Conservation (phyloP, 148 eudicot genomes). For the Suaeda aralocaspica region DNA sequence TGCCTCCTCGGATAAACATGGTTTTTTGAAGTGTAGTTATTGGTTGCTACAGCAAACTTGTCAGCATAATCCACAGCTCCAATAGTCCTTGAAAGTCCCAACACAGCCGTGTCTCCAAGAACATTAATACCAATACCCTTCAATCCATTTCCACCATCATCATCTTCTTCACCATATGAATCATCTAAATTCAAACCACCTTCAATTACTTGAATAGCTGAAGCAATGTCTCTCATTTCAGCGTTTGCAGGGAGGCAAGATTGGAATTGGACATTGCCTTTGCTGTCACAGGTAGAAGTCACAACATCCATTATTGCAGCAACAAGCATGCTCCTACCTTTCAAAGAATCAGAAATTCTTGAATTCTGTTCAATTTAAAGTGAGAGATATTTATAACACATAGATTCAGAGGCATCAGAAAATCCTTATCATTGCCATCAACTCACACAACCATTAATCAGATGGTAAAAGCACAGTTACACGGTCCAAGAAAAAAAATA, state of each 20-base stretch:
- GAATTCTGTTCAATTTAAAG: conserved; percentile 73
- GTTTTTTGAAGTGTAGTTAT: conserved; percentile 28
- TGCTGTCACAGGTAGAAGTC: conserved; percentile 75
- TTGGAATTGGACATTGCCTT: conserved; percentile 45
- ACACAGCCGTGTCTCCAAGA: conserved; percentile 86
- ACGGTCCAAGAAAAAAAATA: background rate
- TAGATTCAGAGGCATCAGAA: conserved; percentile 17
- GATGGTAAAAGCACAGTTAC: background rate
- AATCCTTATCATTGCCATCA: background rate
- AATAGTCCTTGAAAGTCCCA: conserved; percentile 66
- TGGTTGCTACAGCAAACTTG: conserved; percentile 23
- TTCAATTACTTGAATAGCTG: conserved; percentile 89
- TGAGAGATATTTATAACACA: conserved; percentile 27
- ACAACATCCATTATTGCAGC: conserved; percentile 98
- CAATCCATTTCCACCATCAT: conserved; percentile 67
- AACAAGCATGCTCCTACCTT: conserved; percentile 99
- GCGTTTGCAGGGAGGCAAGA: conserved; percentile 76
- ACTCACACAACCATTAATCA: background rate
- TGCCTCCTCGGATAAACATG: conserved; percentile 39
- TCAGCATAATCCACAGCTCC: conserved; percentile 38
- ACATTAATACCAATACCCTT: conserved; percentile 92
- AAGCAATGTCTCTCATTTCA: conserved; percentile 88
- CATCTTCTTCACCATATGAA: conserved; percentile 51
- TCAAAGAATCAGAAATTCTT: conserved; percentile 78
- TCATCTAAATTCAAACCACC: conserved; percentile 92